Base-by-base conservation (phyloP, 495 filamentous ascomycete species). In the Entonaema liquescens region DNA sequence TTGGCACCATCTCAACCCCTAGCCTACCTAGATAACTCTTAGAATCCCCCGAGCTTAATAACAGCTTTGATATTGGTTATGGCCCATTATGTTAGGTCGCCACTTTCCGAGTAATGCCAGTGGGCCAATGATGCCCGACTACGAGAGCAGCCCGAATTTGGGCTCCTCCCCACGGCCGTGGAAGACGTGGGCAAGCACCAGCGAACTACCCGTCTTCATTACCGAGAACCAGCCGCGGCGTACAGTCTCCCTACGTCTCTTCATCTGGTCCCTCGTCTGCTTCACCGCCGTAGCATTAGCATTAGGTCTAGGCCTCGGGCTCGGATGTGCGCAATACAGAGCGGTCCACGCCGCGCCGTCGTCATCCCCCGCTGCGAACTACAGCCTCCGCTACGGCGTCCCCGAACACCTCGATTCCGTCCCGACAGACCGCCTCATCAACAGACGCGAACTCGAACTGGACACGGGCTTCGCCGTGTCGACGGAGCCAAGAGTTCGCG, bases 391-490 rank as follows among this genome's bases (percentile, higher is more conserved):
- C 19, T 65, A 72, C 29, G 72, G 63, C 5, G 25, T 71, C 19
- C 58, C 64, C 19, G 53, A 66, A 21, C 33, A 56, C n/a, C 62
- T 71, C 21, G 44, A 56, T 0, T 61, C 64, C 8, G 54, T 74
- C 29, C 31, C 66, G n/a, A 54, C 49, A 25, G 67, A 68, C 7
- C 53, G 57, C 31, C 67, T 76, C n/a, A 44, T 78, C 33, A 73
- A 78, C 23, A 67, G 33, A 50, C 58, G 56, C 12, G 74, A 76
- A 29, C 72, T 78, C n/a, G 61, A 70, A 6, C 76, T 78, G 11
- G 25, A 68, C 1, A 78, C 74, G 2, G 62, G 56, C 0, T 78
- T 78, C 23, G 47, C 42, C 2, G 49, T 69, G 1, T 66, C 71
- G 11, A 31, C 3, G 13, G 42, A 56, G n/a, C n/a, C 65, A 3